phyloP scores from a whole-genome alignment of 805 yeast genomes.

The Pichia insulana region DNA sequence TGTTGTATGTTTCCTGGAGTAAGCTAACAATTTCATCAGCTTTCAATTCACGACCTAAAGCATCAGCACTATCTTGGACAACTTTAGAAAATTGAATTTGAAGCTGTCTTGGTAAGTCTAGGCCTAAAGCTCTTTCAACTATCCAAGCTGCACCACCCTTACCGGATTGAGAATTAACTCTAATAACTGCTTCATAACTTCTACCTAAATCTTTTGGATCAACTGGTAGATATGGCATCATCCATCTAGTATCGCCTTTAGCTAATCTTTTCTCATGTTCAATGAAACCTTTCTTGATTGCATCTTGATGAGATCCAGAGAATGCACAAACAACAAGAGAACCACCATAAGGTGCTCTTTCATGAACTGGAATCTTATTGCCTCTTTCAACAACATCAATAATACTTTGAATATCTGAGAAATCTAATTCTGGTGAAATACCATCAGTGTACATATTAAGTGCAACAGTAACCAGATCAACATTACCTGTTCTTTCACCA shows the following conservation, averaged over 20 bases:
- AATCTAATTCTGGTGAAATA: slow-evolving; percentile 60
- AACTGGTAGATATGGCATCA: slow-evolving; percentile 67
- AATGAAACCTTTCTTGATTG: slow-evolving; percentile 31
- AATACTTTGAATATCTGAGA: slow-evolving; percentile 56
- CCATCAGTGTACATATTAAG: slow-evolving; percentile 75
- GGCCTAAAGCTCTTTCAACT: slow-evolving; percentile 57
- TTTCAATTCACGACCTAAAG: slow-evolving; percentile 60
- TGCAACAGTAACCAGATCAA: slow-evolving; percentile 68
- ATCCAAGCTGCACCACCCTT: slow-evolving; percentile 87
- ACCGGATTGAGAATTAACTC: slow-evolving; percentile 83
- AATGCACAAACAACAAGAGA: slow-evolving; percentile 72
- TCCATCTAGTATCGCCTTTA: slow-evolving; percentile 48
- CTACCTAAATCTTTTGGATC: slow-evolving; percentile 79
- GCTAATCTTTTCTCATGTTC: slow-evolving; percentile 43
- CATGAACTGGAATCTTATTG: slow-evolving; percentile 65
- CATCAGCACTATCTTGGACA: slow-evolving; percentile 59
- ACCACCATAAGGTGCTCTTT: slow-evolving; percentile 78
- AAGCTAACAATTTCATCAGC: slow-evolving; percentile 53
- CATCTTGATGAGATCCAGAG: slow-evolving; percentile 44
- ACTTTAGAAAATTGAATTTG: slow-evolving; percentile 59
- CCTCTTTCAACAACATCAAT: slow-evolving; percentile 67
- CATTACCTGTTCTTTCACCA: slow-evolving; percentile 83
- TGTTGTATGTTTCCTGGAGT: slow-evolving; percentile 49
- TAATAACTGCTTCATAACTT: slow-evolving; percentile 71
- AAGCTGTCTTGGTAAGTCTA: slow-evolving; percentile 64